phyloP scores from a whole-genome alignment of 225 moss, liverwort and hornwort species.

The Sphagnum contortum region DNA sequence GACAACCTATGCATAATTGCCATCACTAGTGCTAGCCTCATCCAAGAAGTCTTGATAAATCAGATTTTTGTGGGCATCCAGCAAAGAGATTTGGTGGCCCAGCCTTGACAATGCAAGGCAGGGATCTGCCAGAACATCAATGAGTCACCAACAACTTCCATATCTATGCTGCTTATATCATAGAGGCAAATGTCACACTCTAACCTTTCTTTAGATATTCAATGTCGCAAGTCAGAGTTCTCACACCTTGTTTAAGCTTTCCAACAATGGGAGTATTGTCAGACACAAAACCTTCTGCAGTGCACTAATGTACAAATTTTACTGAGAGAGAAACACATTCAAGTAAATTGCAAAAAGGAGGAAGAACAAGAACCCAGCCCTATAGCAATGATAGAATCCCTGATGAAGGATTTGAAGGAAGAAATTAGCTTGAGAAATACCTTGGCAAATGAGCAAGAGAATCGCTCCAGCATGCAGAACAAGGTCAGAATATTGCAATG shows the following conservation, averaged over 20 bases:
- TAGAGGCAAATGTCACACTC: constrained; percentile 49
- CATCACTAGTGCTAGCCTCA: constrained; percentile 5
- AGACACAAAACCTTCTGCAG: constrained; percentile 48
- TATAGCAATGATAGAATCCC: too few relatives aligned
- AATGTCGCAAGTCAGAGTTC: constrained; percentile 28
- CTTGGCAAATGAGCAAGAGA: too few relatives aligned
- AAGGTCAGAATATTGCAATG: too few relatives aligned
- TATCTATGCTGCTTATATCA: constrained; percentile 42
- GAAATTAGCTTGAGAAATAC: too few relatives aligned
- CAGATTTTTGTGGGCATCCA: constrained; percentile 56
- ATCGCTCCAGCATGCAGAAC: too few relatives aligned
- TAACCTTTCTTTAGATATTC: constrained; percentile 65
- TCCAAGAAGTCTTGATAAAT: constrained; percentile 23
- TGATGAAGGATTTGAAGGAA: too few relatives aligned
- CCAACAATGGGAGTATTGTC: constrained; percentile 34
- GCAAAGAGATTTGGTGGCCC: constrained; percentile 11
- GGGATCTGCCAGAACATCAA: constrained; percentile 58
- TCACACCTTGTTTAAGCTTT: constrained; percentile 10
- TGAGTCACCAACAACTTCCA: constrained; percentile 34
- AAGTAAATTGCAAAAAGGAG: too few relatives aligned
- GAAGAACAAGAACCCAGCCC: too few relatives aligned
- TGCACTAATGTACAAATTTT: constrained; percentile 8
- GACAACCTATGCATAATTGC: constrained; percentile 6
- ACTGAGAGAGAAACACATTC: too few relatives aligned
- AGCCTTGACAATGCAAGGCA: constrained; percentile 43